Conservation (phyloP, 495 filamentous ascomycete species). For the Penicillium paxilli region DNA sequence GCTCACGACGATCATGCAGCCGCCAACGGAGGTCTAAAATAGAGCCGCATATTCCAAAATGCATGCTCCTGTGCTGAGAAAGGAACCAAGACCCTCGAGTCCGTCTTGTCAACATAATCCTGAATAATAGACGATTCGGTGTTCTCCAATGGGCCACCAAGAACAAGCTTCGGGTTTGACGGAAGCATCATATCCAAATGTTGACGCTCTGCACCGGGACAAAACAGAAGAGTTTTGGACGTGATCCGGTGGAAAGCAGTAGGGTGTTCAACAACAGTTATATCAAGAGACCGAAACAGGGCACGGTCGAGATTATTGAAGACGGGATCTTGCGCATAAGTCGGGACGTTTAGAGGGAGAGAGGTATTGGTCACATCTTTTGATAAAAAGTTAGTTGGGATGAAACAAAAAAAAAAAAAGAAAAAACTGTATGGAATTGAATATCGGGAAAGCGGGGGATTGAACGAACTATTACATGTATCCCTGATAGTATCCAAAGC, state of each 20-base stretch:
- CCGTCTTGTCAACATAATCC: slow-evolving; percentile 18
- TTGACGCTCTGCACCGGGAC: slow-evolving; percentile 46
- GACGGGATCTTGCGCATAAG: slow-evolving; percentile 68
- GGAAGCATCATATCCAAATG: slow-evolving; percentile 38
- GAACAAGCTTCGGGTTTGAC: slow-evolving; percentile 28
- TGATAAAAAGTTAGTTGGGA: neutral
- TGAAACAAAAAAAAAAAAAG: neutral
- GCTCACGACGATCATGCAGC: no score
- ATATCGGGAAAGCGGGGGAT: neutral
- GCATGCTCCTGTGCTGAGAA: slow-evolving; percentile 41
- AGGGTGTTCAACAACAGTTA: slow-evolving; percentile 58
- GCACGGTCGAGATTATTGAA: slow-evolving; percentile 62
- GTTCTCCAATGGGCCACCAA: slow-evolving; percentile 39
- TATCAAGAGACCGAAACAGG: slow-evolving; percentile 54
- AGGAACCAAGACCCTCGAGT: slow-evolving; percentile 27
- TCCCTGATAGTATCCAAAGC: slow-evolving; percentile 57
- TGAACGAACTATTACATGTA: slow-evolving; percentile 11
- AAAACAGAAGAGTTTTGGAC: slow-evolving; percentile 59
- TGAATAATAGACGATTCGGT: slow-evolving; percentile 28
- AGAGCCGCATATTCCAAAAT: slow-evolving; percentile 46
- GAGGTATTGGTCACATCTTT: neutral
- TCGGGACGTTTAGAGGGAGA: slow-evolving; percentile 15
- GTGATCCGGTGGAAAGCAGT: slow-evolving; percentile 55
- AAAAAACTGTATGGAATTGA: no score
- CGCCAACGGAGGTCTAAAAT: slow-evolving; percentile 15